Evolutionary conservation across 495 filamentous ascomycete species (phyloP).

Genomic region (Trichoderma reesei): DNA sequence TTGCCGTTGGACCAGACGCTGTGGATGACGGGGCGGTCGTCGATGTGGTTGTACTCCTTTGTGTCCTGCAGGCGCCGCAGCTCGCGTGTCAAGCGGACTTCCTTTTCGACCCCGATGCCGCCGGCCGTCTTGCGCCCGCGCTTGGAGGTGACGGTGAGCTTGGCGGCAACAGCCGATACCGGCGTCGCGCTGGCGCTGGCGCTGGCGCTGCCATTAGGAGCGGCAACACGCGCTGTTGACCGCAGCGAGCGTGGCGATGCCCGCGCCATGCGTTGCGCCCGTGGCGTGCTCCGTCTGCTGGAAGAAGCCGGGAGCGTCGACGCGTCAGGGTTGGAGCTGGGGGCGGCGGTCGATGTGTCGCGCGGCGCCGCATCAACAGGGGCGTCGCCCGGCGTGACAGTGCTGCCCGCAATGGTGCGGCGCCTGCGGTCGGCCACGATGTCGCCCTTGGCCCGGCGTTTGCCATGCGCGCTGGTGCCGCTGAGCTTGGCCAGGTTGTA

Average conservation of each 20-base stretch:
- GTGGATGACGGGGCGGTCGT: conserved; percentile 37
- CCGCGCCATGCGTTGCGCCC: conserved; percentile 22
- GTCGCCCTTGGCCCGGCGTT: conserved; percentile 31
- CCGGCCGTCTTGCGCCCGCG: conserved; percentile 29
- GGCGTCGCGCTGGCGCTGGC: conserved; percentile 15
- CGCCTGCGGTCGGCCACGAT: conserved; percentile 27
- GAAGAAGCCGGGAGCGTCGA: conserved; percentile 28
- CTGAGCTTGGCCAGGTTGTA: conserved; percentile 47
- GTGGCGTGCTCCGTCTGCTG: conserved; percentile 21
- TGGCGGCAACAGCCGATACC: conserved; percentile 36
- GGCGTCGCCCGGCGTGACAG: conserved; percentile 13
- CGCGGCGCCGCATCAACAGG: neutral
- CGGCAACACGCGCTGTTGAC: conserved; percentile 34
- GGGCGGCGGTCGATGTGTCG: too few species aligned
- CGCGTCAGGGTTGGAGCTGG: conserved; percentile 19
- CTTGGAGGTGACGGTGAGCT: conserved; percentile 35
- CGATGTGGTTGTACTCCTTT: conserved; percentile 43
- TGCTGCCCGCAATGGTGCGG: conserved; percentile 33
- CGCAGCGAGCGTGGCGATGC: conserved; percentile 26
- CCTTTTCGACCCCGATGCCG: conserved; percentile 27
- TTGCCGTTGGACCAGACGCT: conserved; percentile 49
- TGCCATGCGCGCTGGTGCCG: conserved; percentile 36
- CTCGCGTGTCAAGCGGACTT: conserved; percentile 43
- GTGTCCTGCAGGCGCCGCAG: conserved; percentile 41
- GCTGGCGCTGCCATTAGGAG: conserved; percentile 1